Conservation (phyloP, 1,139 yeast genomes). For the Zygosaccharomyces sapae region DNA sequence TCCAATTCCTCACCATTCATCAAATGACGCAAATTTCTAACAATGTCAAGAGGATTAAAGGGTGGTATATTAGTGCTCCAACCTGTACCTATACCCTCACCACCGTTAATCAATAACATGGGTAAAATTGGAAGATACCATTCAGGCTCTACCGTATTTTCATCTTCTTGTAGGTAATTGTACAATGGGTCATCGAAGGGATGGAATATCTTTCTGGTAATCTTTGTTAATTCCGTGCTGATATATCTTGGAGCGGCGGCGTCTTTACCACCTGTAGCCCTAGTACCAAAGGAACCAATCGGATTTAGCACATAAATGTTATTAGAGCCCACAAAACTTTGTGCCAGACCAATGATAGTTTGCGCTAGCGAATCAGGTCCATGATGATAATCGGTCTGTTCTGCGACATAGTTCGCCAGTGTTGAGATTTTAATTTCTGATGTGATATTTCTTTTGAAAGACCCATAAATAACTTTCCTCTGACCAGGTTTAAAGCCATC, state of each 20-base stretch:
- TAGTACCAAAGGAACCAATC: slow-evolving; percentile 94
- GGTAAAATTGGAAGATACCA: slow-evolving; percentile 94
- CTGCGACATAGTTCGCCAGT: slow-evolving; percentile 84
- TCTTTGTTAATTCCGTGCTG: slow-evolving; percentile 73
- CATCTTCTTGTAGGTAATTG: slow-evolving; percentile 86
- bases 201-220: slow-evolving; percentile 74
- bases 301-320: slow-evolving; percentile 83
- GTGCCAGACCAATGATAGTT: slow-evolving; percentile 91
- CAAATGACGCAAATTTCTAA: slow-evolving; percentile 62
- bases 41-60: slow-evolving; percentile 82
- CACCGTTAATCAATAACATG: slow-evolving; percentile 87
- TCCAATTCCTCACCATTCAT: slow-evolving; percentile 69
- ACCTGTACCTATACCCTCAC: slow-evolving; percentile 99
- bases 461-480: slow-evolving; percentile 84
- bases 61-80: slow-evolving; percentile 96
- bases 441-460: slow-evolving; percentile 74
- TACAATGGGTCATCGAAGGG: slow-evolving; percentile 77
- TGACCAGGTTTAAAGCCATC: slow-evolving; percentile 99
- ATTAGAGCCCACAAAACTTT: slow-evolving; percentile 90
- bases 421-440: slow-evolving; percentile 87
- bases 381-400: slow-evolving; percentile 90
- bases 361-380: slow-evolving; percentile 87
- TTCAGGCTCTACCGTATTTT: slow-evolving; percentile 89
- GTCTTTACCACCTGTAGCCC: slow-evolving; percentile 97
- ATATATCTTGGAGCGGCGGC: slow-evolving; percentile 97